Evolutionary conservation across 2,329 filamentous ascomycete genomes (phyloP), one percentile per base, ranked within the genome.

Genomic region (Penicillium sp.): DNA sequence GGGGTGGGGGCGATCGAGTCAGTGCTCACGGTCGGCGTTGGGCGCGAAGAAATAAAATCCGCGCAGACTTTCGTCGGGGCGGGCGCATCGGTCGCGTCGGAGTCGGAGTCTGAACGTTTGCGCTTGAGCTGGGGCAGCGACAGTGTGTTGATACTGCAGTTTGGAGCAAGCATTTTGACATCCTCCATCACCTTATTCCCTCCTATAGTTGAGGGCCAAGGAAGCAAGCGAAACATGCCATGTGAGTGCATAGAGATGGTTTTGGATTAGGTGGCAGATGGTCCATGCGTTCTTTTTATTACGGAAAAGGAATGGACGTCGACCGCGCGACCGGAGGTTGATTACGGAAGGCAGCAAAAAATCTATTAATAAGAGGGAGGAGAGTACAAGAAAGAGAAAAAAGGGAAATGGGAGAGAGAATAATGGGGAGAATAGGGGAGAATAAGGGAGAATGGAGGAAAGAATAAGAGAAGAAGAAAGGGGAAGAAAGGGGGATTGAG

Each of bases 21-120:
- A 2, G 59, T 13, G n/a, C 38, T 41, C 33, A 54, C 39, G 19
- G 44, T 45, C 39, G 52, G 34, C 7, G 33, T 55, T 50, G n/a
- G 67, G 54, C 25, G 58, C 49, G 56, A 23, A 25, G 47, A 13
- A 23, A 45, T 34, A 21, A 62, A 55, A 31, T 75, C 73, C 21
- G 63, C 64, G 55, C 76, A 73, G 34, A 67, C 47, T 58, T 70
- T 72, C 38, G 69, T 70, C 38, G 69, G 58, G 34, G 64, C 60
- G 19, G 69, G 71, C 31, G 68, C 68, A 48, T 72, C 69, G 23
- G 68, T 70, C 64, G 79, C 78, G 44, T 76, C 73, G 61, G 79
- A 83, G 60, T 79, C 77, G 33, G 79, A 83, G 60, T 79, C 77
- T 33, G 79, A 78, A 54, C 80, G 77, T 72, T 86, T 86, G 60